Evolutionary conservation across 805 yeast species (phyloP), one percentile per base, ranked within the genome.

Genomic region (Phaffomyces antillensis): DNA sequence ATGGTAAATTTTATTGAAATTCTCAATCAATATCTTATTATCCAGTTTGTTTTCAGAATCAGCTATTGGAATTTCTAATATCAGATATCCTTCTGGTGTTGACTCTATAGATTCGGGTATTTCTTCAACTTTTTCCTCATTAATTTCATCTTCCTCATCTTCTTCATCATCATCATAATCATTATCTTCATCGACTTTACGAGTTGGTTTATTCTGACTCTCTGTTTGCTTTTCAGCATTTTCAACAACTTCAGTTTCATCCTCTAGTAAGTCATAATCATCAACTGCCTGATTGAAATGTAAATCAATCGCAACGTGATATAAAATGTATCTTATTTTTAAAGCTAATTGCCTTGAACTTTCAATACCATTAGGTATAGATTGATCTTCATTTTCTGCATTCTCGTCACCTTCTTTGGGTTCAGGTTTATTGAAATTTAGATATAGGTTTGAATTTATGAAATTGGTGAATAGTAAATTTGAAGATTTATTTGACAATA

Each of bases 1-100:
- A 57, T 85, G 93, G 56, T 85, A 85, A 5, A 84, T 76, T 52
- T 77, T 82, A 63, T 80, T 80, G 66, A 83, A 83, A 56, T 79
- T 83, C 47, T 72, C 76, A 46, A 84, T 77, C 6, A 68, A 51
- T 2, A 53, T 52, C 36, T 62, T 65, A 37, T 63, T 58, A 38
- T 68, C 66, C 30, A 67, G 47, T 16, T 34, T 4, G 59, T 44
- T 12, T 9, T 68, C 68, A 5, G 61, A 60, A 45, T 60, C 58
- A 2, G 67, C 63, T 31, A 69, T 62, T 47, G 64, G 63, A 20
- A 69, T 56, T 25, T 56, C 60, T 7, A 70, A 37, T 5, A 65
- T 46, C 3, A 63, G 32, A 36, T 51, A 53, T 2, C 58, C 58
- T n/a, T 56, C 47, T 5, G 52, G 54, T 34, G 53, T 52, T 9